Percentiles rank a stretch among this genome's conserved stretches.
Conservation (phyloP, 2,329 filamentous ascomycete genomes). For the Hypoxylon sp. region DNA sequence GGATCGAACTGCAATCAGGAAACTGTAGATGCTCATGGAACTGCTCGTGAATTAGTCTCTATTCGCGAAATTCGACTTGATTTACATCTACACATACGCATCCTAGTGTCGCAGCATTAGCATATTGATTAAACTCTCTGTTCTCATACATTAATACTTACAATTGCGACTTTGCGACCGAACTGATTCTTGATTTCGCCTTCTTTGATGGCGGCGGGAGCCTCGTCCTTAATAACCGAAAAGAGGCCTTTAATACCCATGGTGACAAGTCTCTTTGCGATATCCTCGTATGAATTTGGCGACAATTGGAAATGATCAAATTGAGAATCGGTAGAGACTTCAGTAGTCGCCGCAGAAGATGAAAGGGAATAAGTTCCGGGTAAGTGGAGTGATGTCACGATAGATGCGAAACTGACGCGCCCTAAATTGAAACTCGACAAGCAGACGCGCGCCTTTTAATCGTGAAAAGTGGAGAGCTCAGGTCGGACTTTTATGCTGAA, state of each 20-base stretch:
- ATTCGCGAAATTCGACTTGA: not conserved
- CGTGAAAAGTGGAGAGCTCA: slow-evolving; percentile 25
- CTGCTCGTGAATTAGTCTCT: slow-evolving; percentile 58
- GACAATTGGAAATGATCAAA: not conserved
- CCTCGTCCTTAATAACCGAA: slow-evolving; percentile 89
- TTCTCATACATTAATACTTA: slow-evolving; percentile 64
- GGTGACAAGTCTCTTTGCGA: slow-evolving; percentile 46
- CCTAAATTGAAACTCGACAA: slow-evolving; percentile 23
- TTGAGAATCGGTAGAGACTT: not conserved
- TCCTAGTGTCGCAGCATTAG: slow-evolving; percentile 62
- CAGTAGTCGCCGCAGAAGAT: not conserved
- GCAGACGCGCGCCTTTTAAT: slow-evolving; percentile 40
- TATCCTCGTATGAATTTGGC: not conserved
- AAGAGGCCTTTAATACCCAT: slow-evolving; percentile 83
- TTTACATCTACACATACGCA: slow-evolving; percentile 62
- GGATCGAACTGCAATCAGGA: slow-evolving; percentile 96
- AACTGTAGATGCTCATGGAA: slow-evolving; percentile 99
- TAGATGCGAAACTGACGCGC: slow-evolving; percentile 43
- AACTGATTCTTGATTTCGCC: slow-evolving; percentile 99
- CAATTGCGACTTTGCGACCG: slow-evolving; percentile 97
- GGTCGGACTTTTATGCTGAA: not conserved
- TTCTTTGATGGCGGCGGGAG: slow-evolving; percentile 94
- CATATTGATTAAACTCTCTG: not conserved
- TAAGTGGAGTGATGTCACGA: slow-evolving; percentile 43
- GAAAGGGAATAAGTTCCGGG: slow-evolving; percentile 13